Percentiles rank a stretch among this genome's conserved stretches.
These are phyloP conservation scores for Sugiyamaella chiloensis DNA, from an alignment of 805 yeast genomes.

Conservation along the genomic window DNA sequence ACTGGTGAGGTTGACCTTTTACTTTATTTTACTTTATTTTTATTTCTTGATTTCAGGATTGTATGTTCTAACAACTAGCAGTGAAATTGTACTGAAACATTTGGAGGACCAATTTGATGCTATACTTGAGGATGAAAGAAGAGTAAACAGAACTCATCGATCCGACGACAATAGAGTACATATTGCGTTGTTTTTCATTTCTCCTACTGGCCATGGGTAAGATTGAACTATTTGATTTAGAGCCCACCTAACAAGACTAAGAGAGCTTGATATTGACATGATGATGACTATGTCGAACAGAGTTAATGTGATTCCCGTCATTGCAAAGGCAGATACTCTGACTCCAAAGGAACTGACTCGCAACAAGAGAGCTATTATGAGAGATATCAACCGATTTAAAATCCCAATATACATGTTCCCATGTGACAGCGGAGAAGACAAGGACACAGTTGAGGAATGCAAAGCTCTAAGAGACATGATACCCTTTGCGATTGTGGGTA, in stretches of 20 bases:
- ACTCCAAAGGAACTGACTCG: conserved; percentile 58
- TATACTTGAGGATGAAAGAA: conserved; percentile 77
- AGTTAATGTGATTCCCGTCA: conserved; percentile 77
- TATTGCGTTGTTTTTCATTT: conserved; percentile 73
- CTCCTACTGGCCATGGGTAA: conserved; percentile 46
- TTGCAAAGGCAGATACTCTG: conserved; percentile 75
- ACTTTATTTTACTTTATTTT: background rate
- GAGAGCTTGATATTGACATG: conserved; percentile 68
- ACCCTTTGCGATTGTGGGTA: conserved; percentile 64
- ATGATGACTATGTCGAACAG: conserved; percentile 66
- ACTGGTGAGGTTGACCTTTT: conserved; percentile 34
- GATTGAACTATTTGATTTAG: background rate
- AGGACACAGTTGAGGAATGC: conserved; percentile 37
- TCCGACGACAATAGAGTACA: conserved; percentile 74
- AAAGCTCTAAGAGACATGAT: conserved; percentile 41
- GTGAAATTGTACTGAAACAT: conserved; percentile 49
- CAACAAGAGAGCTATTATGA: conserved; percentile 52
- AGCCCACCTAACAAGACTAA: conserved; percentile 27
- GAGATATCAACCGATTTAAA: conserved; percentile 54
- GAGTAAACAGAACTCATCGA: conserved; percentile 78
- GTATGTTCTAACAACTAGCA: conserved; percentile 16
- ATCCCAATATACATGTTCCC: conserved; percentile 74
- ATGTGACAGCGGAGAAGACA: conserved; percentile 54
- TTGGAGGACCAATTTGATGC: conserved; percentile 67
- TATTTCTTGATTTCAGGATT: background rate